A percentile compares a stretch with the other conserved stretches of the same genome.
Evolutionary conservation across 2,329 filamentous ascomycete genomes (phyloP).

Genomic region (Diplodia mutila): DNA sequence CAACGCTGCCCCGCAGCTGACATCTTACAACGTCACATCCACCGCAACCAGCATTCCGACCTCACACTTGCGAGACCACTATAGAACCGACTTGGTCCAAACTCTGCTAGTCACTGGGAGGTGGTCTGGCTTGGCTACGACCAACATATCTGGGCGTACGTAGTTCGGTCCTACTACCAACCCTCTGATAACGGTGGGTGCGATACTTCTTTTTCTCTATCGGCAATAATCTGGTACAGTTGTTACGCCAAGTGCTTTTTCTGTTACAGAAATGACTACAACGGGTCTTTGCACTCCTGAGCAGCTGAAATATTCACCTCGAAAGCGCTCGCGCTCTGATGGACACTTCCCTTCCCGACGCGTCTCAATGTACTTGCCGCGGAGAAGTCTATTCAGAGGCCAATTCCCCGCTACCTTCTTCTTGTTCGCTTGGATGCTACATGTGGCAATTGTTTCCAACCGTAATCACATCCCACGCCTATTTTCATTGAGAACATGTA

Average conservation of each 20-base stretch:
- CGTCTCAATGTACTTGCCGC: too few relatives aligned
- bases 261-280: too few relatives aligned
- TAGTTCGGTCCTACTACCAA: not conserved
- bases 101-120: not conserved
- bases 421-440: not conserved
- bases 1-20: not conserved
- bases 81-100: not conserved
- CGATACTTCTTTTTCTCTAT: not conserved
- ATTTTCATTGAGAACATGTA: not conserved
- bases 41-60: not conserved
- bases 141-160: not conserved
- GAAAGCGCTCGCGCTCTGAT: too few relatives aligned
- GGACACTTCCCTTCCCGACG: too few relatives aligned
- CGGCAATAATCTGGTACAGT: too few relatives aligned
- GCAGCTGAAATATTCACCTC: too few relatives aligned
- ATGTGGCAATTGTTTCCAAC: too few relatives aligned
- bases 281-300: too few relatives aligned
- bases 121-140: not conserved
- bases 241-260: too few relatives aligned
- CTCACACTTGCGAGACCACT: not conserved
- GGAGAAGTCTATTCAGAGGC: too few relatives aligned
- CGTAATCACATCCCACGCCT: not conserved
- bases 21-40: not conserved
- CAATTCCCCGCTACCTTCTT: not conserved
- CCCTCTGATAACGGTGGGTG: not conserved